phyloP scores from a whole-genome alignment of 345 rosid species.

The Bruguiera sexangula region DNA sequence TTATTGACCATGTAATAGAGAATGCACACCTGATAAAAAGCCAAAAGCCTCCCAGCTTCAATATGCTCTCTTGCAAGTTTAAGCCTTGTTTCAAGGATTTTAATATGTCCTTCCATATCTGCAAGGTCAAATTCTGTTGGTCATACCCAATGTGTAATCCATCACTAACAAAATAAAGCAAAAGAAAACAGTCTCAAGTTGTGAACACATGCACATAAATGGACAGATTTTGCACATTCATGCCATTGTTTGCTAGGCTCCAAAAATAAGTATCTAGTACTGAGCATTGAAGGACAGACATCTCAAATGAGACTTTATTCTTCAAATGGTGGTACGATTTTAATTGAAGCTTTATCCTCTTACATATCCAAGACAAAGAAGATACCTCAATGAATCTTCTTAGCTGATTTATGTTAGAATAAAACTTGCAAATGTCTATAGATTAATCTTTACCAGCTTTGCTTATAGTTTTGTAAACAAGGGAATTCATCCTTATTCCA shows the following conservation, averaged over 20 bases:
- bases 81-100: conserved; percentile 55
- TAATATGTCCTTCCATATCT: conserved; percentile 41
- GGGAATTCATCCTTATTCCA: too few species aligned
- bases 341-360: not conserved
- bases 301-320: not conserved
- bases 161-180: not conserved
- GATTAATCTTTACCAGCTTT: too few species aligned
- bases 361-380: not conserved
- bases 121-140: conserved; percentile 25
- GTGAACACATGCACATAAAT: not conserved
- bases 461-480: too few species aligned
- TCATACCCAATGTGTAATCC: conserved; percentile 10
- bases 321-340: not conserved
- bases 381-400: too few species aligned
- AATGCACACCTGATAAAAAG: conserved; percentile 73
- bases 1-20: not conserved
- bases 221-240: not conserved
- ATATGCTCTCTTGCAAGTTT: conserved; percentile 79
- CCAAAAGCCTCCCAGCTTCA: conserved; percentile 88
- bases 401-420: too few species aligned
- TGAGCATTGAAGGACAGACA: not conserved
- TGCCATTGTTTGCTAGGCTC: too few species aligned
- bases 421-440: too few species aligned
- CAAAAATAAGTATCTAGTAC: not conserved
- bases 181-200: not conserved